phyloP scores from a whole-genome alignment of 1,284 basidiomycete genomes.

The Mycena citricolor region DNA sequence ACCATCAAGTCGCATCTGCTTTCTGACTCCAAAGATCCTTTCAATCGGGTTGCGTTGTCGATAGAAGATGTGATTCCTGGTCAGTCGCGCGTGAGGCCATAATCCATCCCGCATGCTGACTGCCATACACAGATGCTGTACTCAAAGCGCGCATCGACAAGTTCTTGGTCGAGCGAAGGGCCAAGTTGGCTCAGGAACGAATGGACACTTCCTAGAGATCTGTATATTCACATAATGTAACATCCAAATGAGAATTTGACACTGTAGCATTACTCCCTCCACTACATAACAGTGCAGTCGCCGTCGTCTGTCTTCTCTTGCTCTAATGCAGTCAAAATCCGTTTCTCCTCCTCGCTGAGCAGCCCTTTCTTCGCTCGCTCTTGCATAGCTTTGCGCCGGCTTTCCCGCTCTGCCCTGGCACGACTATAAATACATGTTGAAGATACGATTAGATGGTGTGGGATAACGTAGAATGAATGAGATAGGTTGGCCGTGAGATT shows the following conservation, averaged over 20 bases:
- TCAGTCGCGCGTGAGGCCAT: constrained; percentile 33
- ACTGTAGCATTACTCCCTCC: background rate
- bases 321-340: constrained; percentile 51
- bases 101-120: background rate
- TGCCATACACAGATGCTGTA: constrained; percentile 36
- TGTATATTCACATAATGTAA: no score
- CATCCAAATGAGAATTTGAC: no score
- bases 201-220: no score
- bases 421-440: constrained; percentile 48
- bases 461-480: constrained; percentile 5
- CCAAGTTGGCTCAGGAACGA: no score
- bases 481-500: constrained; percentile 14
- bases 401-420: constrained; percentile 68
- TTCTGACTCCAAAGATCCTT: constrained; percentile 89
- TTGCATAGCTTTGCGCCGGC: constrained; percentile 62
- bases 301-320: constrained; percentile 38
- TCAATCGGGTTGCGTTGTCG: constrained; percentile 80
- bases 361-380: constrained; percentile 70
- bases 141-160: constrained; percentile 46
- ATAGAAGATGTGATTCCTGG: constrained; percentile 83
- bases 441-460: constrained; percentile 12
- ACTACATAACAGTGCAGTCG: background rate
- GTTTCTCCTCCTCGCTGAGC: constrained; percentile 61
- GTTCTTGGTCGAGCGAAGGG: constrained; percentile 42
- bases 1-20: constrained; percentile 96